A percentile compares a stretch with the other conserved stretches of the same genome.
These are phyloP conservation scores for Flaveria trinervia DNA, from an alignment of 129 eudicot genomes.

Conservation along the genomic window DNA sequence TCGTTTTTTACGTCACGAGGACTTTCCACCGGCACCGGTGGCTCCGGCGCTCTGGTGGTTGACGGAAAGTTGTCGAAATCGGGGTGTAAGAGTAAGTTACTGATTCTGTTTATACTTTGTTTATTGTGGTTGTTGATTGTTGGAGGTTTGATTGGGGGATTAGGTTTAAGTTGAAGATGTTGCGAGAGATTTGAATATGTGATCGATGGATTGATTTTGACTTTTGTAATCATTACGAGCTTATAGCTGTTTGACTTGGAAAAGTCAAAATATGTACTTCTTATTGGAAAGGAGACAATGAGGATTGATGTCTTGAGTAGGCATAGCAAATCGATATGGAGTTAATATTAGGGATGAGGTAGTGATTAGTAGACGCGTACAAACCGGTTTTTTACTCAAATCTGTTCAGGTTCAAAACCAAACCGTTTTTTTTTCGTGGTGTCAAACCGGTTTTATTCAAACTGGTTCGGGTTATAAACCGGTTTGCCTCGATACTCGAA, in stretches of 20 bases:
- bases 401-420: too few species aligned
- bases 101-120: neutral
- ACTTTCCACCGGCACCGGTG: constrained; percentile 57
- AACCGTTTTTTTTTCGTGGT: too few species aligned
- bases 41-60: constrained; percentile 54
- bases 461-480: too few species aligned
- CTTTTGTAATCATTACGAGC: neutral
- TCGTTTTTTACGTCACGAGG: constrained; percentile 69
- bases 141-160: neutral
- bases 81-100: constrained; percentile 62
- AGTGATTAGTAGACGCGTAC: too few species aligned
- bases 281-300: too few species aligned
- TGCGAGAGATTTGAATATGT: constrained; percentile 2
- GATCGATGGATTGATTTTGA: neutral
- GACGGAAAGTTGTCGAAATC: constrained; percentile 62
- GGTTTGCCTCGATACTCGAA: too few species aligned
- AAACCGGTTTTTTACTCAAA: too few species aligned
- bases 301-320: too few species aligned
- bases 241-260: neutral
- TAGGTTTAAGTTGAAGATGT: neutral
- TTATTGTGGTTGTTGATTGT: neutral
- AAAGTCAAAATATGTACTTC: too few species aligned
- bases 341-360: too few species aligned
- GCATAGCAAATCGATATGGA: too few species aligned
- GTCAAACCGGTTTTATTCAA: too few species aligned